Evolutionary conservation across 1,284 basidiomycete species (phyloP).

Genomic region (Malassezia dermatis): DNA sequence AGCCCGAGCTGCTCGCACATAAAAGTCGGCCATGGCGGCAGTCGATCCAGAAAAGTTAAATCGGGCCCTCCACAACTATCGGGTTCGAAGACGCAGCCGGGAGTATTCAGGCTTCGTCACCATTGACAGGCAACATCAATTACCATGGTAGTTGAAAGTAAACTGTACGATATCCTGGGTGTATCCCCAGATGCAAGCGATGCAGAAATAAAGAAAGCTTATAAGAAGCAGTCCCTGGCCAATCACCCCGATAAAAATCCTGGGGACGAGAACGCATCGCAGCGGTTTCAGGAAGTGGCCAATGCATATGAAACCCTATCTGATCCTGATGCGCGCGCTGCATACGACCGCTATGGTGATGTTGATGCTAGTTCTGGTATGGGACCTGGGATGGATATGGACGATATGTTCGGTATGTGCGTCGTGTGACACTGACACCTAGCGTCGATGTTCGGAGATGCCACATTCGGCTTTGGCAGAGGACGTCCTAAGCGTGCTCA

Average conservation of each 20-base stretch:
- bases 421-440: slow-evolving; percentile 23
- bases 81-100: neutral
- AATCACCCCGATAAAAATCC: slow-evolving; percentile 46
- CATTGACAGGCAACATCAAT: neutral
- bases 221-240: slow-evolving; percentile 38
- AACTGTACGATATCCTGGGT: slow-evolving; percentile 53
- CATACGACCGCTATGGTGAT: slow-evolving; percentile 41
- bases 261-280: slow-evolving; percentile 30
- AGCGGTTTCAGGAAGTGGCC: slow-evolving; percentile 41
- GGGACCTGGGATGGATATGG: slow-evolving; percentile 20
- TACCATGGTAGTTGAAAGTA: slow-evolving; percentile 21
- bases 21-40: slow-evolving; percentile 34
- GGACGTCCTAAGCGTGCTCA: slow-evolving; percentile 48
- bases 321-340: slow-evolving; percentile 31
- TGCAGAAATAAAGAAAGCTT: slow-evolving; percentile 72
- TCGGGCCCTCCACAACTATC: slow-evolving; percentile 6
- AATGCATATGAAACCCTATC: slow-evolving; percentile 42
- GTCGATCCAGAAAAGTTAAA: neutral
- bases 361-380: slow-evolving; percentile 15
- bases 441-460: slow-evolving; percentile 21
- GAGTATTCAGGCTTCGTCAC: neutral
- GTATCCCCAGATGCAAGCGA: slow-evolving; percentile 63
- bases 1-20: slow-evolving; percentile 28
- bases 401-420: slow-evolving; percentile 34
- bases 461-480: slow-evolving; percentile 11